Conservation (phyloP, 805 yeast genomes). For the Cyberlindnera euphorbiiphila region DNA sequence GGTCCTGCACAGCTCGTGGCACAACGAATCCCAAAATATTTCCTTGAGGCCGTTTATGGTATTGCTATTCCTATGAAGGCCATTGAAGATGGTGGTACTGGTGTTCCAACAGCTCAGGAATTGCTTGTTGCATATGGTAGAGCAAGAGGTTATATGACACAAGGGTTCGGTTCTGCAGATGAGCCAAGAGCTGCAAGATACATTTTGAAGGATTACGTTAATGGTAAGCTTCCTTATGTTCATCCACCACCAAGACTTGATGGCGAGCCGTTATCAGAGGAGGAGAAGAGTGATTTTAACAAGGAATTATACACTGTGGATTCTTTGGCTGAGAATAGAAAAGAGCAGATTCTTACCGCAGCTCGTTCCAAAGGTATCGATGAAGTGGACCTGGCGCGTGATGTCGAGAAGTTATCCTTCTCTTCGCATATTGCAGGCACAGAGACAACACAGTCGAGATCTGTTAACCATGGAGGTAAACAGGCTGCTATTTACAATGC, state of each 20-base stretch:
- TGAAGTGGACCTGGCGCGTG: constrained; percentile 59
- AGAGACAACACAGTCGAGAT: constrained; percentile 41
- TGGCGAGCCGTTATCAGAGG: constrained; percentile 40
- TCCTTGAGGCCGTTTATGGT: constrained; percentile 89
- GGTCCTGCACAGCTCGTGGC: constrained; percentile 86
- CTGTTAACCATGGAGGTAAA: constrained; percentile 72
- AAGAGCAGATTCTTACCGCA: constrained; percentile 64
- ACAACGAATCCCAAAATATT: constrained; percentile 83
- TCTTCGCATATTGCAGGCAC: constrained; percentile 67
- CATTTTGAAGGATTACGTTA: constrained; percentile 89
- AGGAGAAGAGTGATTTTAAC: constrained; percentile 65
- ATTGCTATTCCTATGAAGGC: constrained; percentile 77
- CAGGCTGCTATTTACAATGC: constrained; percentile 77
- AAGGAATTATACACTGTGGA: constrained; percentile 64
- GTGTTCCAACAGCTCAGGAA: constrained; percentile 86
- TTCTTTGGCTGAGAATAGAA: constrained; percentile 67
- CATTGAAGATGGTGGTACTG: constrained; percentile 82
- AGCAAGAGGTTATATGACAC: constrained; percentile 96
- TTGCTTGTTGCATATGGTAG: constrained; percentile 87
- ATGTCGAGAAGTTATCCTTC: constrained; percentile 69
- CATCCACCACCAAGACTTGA: constrained; percentile 81
- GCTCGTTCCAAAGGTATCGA: constrained; percentile 52
- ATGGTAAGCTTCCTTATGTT: constrained; percentile 79
- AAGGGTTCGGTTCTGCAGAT: constrained; percentile 96
- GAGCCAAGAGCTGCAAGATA: constrained; percentile 92